phyloP scores from a whole-genome alignment of 306 rosid species.

The Vigna radiata region DNA sequence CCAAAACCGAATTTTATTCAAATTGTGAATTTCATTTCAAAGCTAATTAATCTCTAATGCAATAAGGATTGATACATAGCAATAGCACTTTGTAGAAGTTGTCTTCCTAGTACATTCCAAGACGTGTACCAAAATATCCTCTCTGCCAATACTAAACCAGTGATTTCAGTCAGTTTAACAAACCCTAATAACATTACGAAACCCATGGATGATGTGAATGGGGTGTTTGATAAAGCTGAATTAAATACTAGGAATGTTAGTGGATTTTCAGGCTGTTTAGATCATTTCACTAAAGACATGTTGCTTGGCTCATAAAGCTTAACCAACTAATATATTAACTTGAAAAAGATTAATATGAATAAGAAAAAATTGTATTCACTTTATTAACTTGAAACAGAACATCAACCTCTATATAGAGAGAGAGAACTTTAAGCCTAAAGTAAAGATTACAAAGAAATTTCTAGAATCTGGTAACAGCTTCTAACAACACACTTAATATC shows the following conservation, averaged over 20 bases:
- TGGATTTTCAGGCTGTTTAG: not conserved
- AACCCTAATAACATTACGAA: too few relatives aligned
- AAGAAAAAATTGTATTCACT: too few relatives aligned
- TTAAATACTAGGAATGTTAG: not conserved
- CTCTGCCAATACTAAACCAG: not conserved
- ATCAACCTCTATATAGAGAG: too few relatives aligned
- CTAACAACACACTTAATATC: too few relatives aligned
- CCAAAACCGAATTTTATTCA: not conserved
- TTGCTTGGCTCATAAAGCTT: not conserved
- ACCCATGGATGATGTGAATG: not conserved
- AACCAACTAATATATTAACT: not conserved
- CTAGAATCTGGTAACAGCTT: too few relatives aligned
- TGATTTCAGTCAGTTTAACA: constrained; percentile 1
- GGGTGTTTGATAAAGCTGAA: not conserved
- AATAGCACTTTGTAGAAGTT: not conserved
- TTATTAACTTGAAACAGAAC: too few relatives aligned
- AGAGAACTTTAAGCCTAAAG: too few relatives aligned
- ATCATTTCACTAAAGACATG: not conserved
- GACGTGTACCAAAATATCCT: not conserved
- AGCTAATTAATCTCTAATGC: not conserved
- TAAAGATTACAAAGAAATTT: too few relatives aligned
- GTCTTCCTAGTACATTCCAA: not conserved
- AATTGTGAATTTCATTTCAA: constrained; percentile 2
- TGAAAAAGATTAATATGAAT: too few relatives aligned
- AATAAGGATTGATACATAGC: not conserved